Percentiles rank a stretch among this genome's conserved stretches.
Conservation (phyloP, 164 flowering plant species). For the Vitis amurensis region DNA sequence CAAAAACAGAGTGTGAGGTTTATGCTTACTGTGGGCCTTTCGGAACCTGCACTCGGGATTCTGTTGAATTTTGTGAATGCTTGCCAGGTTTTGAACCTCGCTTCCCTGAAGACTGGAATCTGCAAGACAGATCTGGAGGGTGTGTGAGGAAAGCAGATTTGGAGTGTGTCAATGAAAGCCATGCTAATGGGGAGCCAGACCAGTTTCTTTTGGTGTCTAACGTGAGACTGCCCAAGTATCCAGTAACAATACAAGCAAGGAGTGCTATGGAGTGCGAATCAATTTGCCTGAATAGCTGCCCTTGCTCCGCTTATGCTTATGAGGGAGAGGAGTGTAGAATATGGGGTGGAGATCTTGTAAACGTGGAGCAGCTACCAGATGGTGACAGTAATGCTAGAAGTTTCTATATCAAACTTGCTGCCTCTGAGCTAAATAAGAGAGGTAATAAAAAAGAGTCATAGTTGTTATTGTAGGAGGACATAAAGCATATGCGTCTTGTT, state of each 20-base stretch:
- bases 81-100: constrained; percentile 1
- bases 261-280: constrained; percentile 17
- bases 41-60: too few species aligned
- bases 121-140: background rate
- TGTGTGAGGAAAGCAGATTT: too few species aligned
- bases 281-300: constrained; percentile 25
- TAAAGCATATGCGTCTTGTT: too few species aligned
- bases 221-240: background rate
- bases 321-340: constrained; percentile 13
- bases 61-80: background rate
- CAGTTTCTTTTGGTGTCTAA: too few species aligned
- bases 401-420: constrained; percentile 19
- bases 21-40: too few species aligned
- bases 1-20: background rate
- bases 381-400: constrained; percentile 3
- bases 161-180: too few species aligned
- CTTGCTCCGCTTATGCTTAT: constrained; percentile 30
- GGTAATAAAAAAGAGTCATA: too few species aligned
- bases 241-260: background rate
- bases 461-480: too few species aligned
- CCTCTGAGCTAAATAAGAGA: constrained; percentile 5
- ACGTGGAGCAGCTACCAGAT: constrained; percentile 14
- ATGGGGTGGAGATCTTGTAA: constrained; percentile 25
- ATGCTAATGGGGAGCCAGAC: too few species aligned
- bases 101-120: background rate